Evolutionary conservation across 371 early-diverging fungal species (phyloP).

Genomic region (Cokeromyces recurvatus): DNA sequence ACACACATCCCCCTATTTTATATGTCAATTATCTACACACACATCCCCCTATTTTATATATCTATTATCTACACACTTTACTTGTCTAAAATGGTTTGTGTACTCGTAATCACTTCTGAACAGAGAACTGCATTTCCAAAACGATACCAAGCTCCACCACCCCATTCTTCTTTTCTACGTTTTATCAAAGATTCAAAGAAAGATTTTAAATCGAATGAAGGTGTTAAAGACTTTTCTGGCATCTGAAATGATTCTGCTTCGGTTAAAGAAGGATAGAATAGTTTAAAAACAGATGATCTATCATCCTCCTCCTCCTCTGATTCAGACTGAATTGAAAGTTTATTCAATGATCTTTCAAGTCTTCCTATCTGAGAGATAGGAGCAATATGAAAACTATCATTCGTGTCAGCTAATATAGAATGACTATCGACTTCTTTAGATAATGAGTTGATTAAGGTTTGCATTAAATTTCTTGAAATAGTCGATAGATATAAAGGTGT

Average conservation of each 20-base stretch:
- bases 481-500: conserved; percentile 50
- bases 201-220: conserved; percentile 8
- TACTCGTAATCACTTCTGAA: conserved; percentile 48
- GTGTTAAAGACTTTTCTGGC: conserved; percentile 8
- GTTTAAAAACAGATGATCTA: conserved; percentile 11
- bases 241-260: background rate
- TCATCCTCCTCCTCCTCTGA: conserved; percentile 10
- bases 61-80: conserved; percentile 13
- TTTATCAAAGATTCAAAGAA: conserved; percentile 32
- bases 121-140: conserved; percentile 71
- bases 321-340: conserved; percentile 3
- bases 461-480: background rate
- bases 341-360: background rate
- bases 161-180: conserved; percentile 17
- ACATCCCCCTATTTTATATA: background rate
- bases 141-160: conserved; percentile 16
- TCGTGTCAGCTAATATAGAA: conserved; percentile 2
- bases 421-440: background rate
- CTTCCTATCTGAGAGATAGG: background rate
- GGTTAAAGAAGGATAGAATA: conserved; percentile 2
- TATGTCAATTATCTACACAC: background rate
- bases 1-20: background rate
- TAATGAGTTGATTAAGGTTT: background rate
- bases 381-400: conserved; percentile 16
- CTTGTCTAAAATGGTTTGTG: conserved; percentile 84